Conservation (phyloP, 139 green algal genomes). For the Coelastrella sp. region DNA sequence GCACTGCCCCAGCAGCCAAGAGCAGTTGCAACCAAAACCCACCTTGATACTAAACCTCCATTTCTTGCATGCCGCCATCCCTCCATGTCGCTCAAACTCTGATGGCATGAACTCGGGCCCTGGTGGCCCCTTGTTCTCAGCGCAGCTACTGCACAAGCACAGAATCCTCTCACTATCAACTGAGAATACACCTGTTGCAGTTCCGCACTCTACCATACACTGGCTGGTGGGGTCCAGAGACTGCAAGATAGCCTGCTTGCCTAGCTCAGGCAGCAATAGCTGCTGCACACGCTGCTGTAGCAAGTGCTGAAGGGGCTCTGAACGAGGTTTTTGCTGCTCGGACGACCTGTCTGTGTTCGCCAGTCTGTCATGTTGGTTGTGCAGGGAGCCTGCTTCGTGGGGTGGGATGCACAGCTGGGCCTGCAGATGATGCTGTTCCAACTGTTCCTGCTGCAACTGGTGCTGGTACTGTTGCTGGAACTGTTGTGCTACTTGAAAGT, state of each 20-base stretch:
- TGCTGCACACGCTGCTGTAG: slow-evolving; percentile 29
- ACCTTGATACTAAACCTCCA: slow-evolving; percentile 55
- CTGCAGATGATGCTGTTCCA: no score
- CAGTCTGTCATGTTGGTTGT: no score
- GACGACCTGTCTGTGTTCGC: no score
- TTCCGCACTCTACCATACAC: slow-evolving; percentile 45
- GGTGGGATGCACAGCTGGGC: no score
- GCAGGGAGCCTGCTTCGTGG: no score
- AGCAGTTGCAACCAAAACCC: no score
- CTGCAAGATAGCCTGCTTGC: slow-evolving; percentile 29
- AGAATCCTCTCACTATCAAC: slow-evolving; percentile 37
- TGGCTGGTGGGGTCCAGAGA: slow-evolving; percentile 24
- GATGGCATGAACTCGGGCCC: slow-evolving; percentile 48
- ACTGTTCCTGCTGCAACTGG: slow-evolving; percentile 12
- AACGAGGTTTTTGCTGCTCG: no score
- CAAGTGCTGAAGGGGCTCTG: slow-evolving; percentile 12
- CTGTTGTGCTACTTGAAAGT: neutral
- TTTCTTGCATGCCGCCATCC: slow-evolving; percentile 55
- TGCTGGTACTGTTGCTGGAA: neutral
- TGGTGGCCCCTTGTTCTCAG: neutral
- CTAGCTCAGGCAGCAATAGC: slow-evolving; percentile 33
- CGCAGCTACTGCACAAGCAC: slow-evolving; percentile 38
- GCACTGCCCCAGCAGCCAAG: no score
- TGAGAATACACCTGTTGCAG: slow-evolving; percentile 23
- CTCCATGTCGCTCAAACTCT: slow-evolving; percentile 58